Evolutionary conservation across 2,329 filamentous ascomycete genomes (phyloP).

Genomic region (Xylaria sp.): DNA sequence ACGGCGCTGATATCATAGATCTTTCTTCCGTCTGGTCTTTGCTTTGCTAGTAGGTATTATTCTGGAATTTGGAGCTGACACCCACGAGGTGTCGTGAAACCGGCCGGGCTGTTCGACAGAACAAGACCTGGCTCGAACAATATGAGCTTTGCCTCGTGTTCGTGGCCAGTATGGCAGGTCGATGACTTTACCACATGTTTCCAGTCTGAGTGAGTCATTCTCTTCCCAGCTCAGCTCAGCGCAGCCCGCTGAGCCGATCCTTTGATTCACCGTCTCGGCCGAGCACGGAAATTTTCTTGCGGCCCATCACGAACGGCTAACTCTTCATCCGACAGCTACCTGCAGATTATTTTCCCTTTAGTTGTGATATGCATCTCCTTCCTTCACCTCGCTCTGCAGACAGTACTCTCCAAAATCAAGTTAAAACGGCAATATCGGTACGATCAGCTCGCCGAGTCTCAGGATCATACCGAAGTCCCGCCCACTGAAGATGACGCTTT

Average conservation of each 20-base stretch:
- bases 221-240: background rate
- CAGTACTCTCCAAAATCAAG: constrained; percentile 47
- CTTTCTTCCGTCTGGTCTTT: constrained; percentile 7
- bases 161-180: constrained; percentile 55
- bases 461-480: constrained; percentile 49
- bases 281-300: background rate
- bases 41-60: background rate
- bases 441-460: constrained; percentile 45
- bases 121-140: constrained; percentile 20
- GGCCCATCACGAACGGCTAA: constrained; percentile 1
- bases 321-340: constrained; percentile 51
- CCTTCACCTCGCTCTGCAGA: constrained; percentile 56
- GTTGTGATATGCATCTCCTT: constrained; percentile 65
- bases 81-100: constrained; percentile 12
- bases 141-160: constrained; percentile 47
- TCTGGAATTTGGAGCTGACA: constrained; percentile 9
- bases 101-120: constrained; percentile 6
- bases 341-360: constrained; percentile 75
- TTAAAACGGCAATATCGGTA: constrained; percentile 54
- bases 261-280: background rate
- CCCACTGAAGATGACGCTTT: constrained; percentile 43
- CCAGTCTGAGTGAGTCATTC: constrained; percentile 56
- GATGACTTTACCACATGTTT: constrained; percentile 63
- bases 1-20: constrained; percentile 9
- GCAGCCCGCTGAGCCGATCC: background rate